phyloP scores from a whole-genome alignment of 805 yeast species.

The Yamadazyma endophytica region DNA sequence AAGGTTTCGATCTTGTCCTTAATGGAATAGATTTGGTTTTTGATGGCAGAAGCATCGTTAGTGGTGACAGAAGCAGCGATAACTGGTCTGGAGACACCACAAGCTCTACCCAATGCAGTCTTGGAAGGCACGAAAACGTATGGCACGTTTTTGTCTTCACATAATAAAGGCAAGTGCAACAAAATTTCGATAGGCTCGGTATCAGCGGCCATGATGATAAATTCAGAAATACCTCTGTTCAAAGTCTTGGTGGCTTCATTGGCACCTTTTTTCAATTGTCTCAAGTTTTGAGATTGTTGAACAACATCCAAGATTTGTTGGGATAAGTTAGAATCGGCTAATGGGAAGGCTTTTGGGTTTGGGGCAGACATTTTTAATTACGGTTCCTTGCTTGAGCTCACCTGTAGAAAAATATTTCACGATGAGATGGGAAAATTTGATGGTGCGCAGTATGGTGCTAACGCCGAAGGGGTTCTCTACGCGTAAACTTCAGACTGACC shows the following conservation, averaged over 20 bases:
- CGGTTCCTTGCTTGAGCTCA: constrained; percentile 54
- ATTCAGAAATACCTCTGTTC: constrained; percentile 99
- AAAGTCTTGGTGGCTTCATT: constrained; percentile 98
- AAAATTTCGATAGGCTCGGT: constrained; percentile 98
- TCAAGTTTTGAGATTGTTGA: constrained; percentile 95
- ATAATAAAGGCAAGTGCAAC: constrained; percentile 92
- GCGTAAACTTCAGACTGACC: constrained; percentile 2
- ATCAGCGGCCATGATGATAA: constrained; percentile 99
- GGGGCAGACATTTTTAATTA: constrained; percentile 67
- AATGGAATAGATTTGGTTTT: constrained; percentile 93
- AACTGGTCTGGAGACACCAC: constrained; percentile 99
- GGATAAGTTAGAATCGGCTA: constrained; percentile 91
- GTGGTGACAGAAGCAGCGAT: constrained; percentile 98
- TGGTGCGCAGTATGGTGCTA: constrained; percentile 5
- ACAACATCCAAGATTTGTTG: constrained; percentile 97
- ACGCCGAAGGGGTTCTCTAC: background rate
- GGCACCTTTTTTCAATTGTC: constrained; percentile 99
- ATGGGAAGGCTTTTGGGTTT: constrained; percentile 98
- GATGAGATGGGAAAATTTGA: background rate
- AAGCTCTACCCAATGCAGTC: constrained; percentile 98
- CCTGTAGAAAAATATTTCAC: constrained; percentile 19
- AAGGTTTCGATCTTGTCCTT: constrained; percentile 99
- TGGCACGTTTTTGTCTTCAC: constrained; percentile 99
- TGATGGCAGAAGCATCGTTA: constrained; percentile 96
- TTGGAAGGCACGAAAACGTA: constrained; percentile 98